Evolutionary conservation across 1,284 basidiomycete genomes (phyloP).

Genomic region (Naganishia cerealis): DNA sequence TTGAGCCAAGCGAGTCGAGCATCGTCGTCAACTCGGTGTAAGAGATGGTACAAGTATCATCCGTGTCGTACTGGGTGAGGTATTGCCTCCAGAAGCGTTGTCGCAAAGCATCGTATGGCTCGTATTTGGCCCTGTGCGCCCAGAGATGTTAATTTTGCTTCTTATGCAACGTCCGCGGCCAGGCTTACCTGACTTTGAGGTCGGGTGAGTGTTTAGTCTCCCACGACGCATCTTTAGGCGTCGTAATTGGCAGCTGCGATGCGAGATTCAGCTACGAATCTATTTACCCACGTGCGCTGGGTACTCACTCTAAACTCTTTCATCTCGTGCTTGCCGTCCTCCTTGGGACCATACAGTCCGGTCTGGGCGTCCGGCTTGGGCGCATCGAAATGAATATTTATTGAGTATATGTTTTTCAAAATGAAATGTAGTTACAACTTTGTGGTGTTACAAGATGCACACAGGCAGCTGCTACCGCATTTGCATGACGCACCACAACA

Average conservation of each 20-base stretch:
- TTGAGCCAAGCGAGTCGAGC: conserved; percentile 95
- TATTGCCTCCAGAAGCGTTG: conserved; percentile 91
- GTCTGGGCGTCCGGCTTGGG: conserved; percentile 71
- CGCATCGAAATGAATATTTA: no score
- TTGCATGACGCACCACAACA: no score
- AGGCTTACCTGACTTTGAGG: conserved; percentile 38
- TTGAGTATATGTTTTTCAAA: no score
- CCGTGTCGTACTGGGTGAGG: conserved; percentile 84
- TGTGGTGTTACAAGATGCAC: no score
- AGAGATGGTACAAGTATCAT: conserved; percentile 76
- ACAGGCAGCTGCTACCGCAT: no score
- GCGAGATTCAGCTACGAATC: conserved; percentile 5
- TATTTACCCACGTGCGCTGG: not conserved
- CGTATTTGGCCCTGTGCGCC: conserved; percentile 75
- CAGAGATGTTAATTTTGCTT: conserved; percentile 26
- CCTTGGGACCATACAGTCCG: conserved; percentile 67
- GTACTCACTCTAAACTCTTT: conserved; percentile 66
- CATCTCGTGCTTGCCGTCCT: conserved; percentile 64
- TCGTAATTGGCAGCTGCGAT: conserved; percentile 47
- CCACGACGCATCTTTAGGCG: conserved; percentile 51
- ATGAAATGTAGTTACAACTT: no score
- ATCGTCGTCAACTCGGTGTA: conserved; percentile 89
- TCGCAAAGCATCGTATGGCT: conserved; percentile 86
- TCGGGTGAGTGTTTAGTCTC: conserved; percentile 51
- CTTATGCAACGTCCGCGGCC: not conserved